Conservation (phyloP, 2,329 filamentous ascomycete species). For the Colletotrichum gloeosporioides region DNA sequence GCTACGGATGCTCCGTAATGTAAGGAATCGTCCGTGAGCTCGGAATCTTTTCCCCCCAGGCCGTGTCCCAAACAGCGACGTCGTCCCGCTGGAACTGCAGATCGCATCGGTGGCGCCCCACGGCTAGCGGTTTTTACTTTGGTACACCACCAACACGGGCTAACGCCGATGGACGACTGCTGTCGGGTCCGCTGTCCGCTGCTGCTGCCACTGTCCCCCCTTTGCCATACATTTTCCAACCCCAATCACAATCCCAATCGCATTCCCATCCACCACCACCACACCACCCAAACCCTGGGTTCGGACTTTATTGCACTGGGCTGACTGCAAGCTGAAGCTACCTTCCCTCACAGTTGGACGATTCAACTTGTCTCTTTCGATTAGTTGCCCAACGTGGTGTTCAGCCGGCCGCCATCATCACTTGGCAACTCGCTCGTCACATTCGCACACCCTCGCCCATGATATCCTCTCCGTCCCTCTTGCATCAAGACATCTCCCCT, state of each 20-base stretch:
- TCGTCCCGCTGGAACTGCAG: constrained; percentile 11
- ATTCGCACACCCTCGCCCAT: not conserved
- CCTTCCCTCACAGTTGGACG: not conserved
- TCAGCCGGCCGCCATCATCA: not conserved
- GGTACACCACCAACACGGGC: not conserved
- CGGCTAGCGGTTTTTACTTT: not conserved
- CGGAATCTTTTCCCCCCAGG: not conserved
- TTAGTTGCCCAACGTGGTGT: not conserved
- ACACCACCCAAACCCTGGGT: not conserved
- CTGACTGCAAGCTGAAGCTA: not conserved
- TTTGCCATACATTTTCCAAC: not conserved
- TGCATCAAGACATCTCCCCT: not conserved
- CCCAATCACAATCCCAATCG: not conserved
- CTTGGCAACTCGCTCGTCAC: not conserved
- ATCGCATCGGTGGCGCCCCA: constrained; percentile 5
- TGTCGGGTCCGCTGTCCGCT: not conserved
- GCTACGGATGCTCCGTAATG: not conserved
- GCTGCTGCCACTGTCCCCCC: not conserved
- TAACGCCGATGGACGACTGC: not conserved
- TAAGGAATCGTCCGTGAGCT: not conserved
- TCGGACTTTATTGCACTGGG: not conserved
- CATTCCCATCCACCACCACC: not conserved
- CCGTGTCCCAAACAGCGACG: not conserved
- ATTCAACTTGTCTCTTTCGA: not conserved
- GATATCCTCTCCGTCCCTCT: not conserved